These are phyloP conservation scores for Protomyces macrosporus DNA, from an alignment of 1,139 yeast species.

Conservation along the genomic window DNA sequence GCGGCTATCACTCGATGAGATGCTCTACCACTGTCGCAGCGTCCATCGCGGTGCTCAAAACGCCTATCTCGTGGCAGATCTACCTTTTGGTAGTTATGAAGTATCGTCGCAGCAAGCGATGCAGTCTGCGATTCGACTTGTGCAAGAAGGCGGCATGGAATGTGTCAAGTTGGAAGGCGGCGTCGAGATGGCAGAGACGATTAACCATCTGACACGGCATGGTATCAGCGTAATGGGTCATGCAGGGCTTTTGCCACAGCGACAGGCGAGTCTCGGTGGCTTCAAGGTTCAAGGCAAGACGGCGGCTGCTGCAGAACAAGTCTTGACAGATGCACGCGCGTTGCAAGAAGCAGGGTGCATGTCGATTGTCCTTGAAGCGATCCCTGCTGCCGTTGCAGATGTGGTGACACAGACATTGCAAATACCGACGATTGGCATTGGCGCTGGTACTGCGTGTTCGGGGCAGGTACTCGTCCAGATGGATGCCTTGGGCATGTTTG, in stretches of 20 bases:
- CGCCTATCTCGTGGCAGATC: conserved; percentile 73
- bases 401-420: conserved; percentile 54
- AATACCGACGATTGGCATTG: conserved; percentile 90
- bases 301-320: conserved; percentile 50
- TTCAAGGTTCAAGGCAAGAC: conserved; percentile 77
- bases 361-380: conserved; percentile 71
- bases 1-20: conserved; percentile 44
- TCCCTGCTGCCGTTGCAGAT: conserved; percentile 70
- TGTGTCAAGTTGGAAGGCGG: conserved; percentile 91
- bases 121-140: conserved; percentile 55
- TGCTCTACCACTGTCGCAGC: conserved; percentile 67
- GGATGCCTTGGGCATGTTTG: conserved; percentile 69
- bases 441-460: conserved; percentile 78
- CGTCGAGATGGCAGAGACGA: conserved; percentile 47
- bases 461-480: conserved; percentile 90
- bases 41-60: conserved; percentile 60
- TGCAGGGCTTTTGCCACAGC: conserved; percentile 87
- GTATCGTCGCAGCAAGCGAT: conserved; percentile 59
- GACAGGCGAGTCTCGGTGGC: conserved; percentile 74
- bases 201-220: conserved; percentile 50
- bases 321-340: conserved; percentile 58
- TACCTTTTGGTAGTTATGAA: conserved; percentile 87
- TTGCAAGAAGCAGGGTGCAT: conserved; percentile 76
- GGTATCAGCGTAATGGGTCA: conserved; percentile 94
- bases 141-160: conserved; percentile 59